Percentiles rank a stretch among this genome's conserved stretches.
Evolutionary conservation across 108 stramenopile genomes (phyloP).

Genomic region (Skeletonema costatum): DNA sequence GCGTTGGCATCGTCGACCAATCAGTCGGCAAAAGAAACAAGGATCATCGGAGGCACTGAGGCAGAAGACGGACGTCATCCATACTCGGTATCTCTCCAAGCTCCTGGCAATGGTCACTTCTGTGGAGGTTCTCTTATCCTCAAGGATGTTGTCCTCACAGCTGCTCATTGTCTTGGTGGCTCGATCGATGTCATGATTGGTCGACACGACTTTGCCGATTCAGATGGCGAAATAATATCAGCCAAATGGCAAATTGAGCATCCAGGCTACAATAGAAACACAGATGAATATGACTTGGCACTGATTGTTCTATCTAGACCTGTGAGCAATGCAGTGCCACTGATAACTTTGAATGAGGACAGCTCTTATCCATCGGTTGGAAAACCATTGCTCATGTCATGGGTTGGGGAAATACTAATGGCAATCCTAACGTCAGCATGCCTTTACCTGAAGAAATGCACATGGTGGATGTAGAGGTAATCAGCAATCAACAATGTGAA

Average conservation of each 20-base stretch:
- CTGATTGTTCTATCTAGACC: slow-evolving; percentile 7
- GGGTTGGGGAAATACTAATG: slow-evolving; percentile 27
- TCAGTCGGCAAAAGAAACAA: background rate
- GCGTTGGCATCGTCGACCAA: background rate
- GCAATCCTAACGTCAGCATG: background rate
- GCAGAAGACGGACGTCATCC: background rate
- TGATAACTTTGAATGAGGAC: slow-evolving; percentile 5
- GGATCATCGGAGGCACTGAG: slow-evolving; percentile 10
- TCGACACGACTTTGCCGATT: slow-evolving; percentile 10
- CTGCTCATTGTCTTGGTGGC: slow-evolving; percentile 32
- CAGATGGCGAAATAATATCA: slow-evolving; percentile 21
- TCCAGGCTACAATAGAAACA: background rate
- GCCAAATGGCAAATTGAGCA: slow-evolving; percentile 4
- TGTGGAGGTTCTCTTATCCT: slow-evolving; percentile 25
- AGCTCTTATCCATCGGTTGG: slow-evolving; percentile 1
- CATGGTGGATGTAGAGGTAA: slow-evolving; percentile 19
- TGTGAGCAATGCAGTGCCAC: background rate
- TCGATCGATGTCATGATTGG: slow-evolving; percentile 24
- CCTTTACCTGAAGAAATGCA: background rate
- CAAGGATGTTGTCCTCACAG: slow-evolving; percentile 19
- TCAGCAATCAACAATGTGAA: slow-evolving; percentile 14
- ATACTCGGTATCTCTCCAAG: slow-evolving; percentile 22
- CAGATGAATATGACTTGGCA: slow-evolving; percentile 1
- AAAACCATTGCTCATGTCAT: background rate
- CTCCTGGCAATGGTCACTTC: background rate